Evolutionary conservation across 2,329 filamentous ascomycete species (phyloP).

Genomic region (Alternaria sp.): DNA sequence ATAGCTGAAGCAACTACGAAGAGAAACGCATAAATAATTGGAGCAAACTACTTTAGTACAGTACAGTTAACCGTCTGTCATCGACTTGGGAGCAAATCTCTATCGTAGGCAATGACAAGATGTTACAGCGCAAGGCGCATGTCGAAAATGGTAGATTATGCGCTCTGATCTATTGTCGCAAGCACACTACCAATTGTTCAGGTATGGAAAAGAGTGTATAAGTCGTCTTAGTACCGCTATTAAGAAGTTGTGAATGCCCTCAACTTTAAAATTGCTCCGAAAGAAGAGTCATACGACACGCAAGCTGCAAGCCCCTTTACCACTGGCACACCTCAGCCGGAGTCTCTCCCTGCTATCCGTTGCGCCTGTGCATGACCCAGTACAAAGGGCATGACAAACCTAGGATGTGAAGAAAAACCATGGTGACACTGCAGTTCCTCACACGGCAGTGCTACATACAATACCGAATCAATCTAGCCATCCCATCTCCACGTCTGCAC

Average conservation of each 20-base stretch:
- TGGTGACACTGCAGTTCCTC: constrained; percentile 37
- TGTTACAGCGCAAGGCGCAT: background rate
- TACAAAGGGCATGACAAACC: constrained; percentile 31
- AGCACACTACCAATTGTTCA: background rate
- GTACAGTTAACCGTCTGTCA: background rate
- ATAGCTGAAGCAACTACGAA: background rate
- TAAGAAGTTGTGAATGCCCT: constrained; percentile 12
- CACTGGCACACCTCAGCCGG: constrained; percentile 28
- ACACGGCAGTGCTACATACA: constrained; percentile 36
- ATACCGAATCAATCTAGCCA: constrained; percentile 30
- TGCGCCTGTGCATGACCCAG: constrained; percentile 28
- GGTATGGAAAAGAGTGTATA: constrained; percentile 2
- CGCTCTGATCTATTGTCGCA: background rate
- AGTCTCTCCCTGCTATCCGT: constrained; percentile 41
- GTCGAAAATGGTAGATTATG: background rate
- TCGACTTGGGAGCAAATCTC: background rate
- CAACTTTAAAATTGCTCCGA: constrained; percentile 9
- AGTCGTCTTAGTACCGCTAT: constrained; percentile 9
- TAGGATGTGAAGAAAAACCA: constrained; percentile 34
- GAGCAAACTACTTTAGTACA: background rate
- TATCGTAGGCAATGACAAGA: background rate
- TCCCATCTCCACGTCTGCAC: constrained; percentile 27
- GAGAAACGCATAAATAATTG: background rate
- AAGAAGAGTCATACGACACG: constrained; percentile 17
- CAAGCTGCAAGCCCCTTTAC: constrained; percentile 23